Conservation (phyloP, 1,139 yeast species). For the Suhomyces bokatorum region DNA sequence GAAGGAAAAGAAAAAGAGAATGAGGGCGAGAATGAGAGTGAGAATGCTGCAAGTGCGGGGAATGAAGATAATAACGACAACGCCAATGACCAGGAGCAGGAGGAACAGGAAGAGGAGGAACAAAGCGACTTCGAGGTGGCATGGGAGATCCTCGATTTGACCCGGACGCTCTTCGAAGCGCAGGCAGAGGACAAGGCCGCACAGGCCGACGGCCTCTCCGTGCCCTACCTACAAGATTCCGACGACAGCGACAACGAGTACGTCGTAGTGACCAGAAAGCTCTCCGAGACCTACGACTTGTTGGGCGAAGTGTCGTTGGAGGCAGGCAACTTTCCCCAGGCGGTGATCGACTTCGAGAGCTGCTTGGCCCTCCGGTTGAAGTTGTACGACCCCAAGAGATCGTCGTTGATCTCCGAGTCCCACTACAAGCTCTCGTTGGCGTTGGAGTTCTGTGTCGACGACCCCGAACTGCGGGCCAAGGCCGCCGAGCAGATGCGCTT, state of each 20-base stretch:
- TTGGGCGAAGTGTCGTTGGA: slow-evolving; percentile 89
- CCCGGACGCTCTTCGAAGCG: slow-evolving; percentile 63
- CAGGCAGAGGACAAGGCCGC: slow-evolving; percentile 25
- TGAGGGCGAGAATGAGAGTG: slow-evolving; percentile 23
- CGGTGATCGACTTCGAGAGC: slow-evolving; percentile 63
- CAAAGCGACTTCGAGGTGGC: slow-evolving; percentile 82
- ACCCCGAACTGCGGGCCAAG: slow-evolving; percentile 44
- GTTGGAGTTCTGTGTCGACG: slow-evolving; percentile 64
- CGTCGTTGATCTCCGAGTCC: slow-evolving; percentile 71
- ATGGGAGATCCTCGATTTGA: slow-evolving; percentile 80
- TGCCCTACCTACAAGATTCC: slow-evolving; percentile 40
- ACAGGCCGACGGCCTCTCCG: slow-evolving; percentile 13
- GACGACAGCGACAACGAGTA: slow-evolving; percentile 34
- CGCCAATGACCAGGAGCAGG: too few relatives aligned
- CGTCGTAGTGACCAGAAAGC: slow-evolving; percentile 46
- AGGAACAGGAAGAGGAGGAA: slow-evolving; percentile 39
- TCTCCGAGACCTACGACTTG: slow-evolving; percentile 76
- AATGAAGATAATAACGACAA: slow-evolving; percentile 13
- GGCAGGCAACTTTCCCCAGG: slow-evolving; percentile 78
- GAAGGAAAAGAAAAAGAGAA: slow-evolving; percentile 26
- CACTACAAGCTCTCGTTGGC: slow-evolving; percentile 83
- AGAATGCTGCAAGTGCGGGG: not conserved
- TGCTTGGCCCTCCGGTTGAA: slow-evolving; percentile 58
- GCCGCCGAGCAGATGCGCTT: slow-evolving; percentile 60
- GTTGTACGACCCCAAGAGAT: slow-evolving; percentile 48